Evolutionary conservation across 2,329 filamentous ascomycete species (phyloP), one percentile per base, ranked within the genome.

Genomic region (Microthyrium microscopicum): DNA sequence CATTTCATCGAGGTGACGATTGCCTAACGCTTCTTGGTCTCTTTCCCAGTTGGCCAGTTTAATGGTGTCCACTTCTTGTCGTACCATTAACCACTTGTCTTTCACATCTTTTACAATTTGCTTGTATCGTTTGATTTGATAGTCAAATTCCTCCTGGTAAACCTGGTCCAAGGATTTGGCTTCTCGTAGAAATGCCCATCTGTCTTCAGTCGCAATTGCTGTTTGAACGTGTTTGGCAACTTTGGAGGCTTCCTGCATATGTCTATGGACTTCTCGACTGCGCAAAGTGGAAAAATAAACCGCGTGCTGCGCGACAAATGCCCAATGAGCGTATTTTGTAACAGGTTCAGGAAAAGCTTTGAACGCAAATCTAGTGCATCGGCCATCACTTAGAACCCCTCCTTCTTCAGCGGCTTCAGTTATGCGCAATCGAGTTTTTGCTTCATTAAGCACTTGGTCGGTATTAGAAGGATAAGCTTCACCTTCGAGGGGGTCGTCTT

Each of bases 271-370:
- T 52, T 98, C 89, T 37, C 73, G 70, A 3, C 76, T 56, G 58
- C 95, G 70, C 22, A 95, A 63, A 45, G 74, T 79, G 30, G 81
- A 73, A 44, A 95, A 87, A 44, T 85, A 77, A 9, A 77, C 50
- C 38, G 79, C 76, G 40, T 92, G 85, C 29, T 76, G 75, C 29
- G 79, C 64, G 34, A 95, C 65, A 49, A 95, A 81, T 47, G 95
- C 85, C 48, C 73, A 69, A 44, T 91, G 84, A n/a, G 78, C 74
- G 62, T 82, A 95, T 46, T 89, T 82, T 33, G 69, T 66, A 0
- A 73, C 69, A 1, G 80, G 80, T 45, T 91, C 79, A 36, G 81
- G 74, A 39, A 68, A 66, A 9, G 72, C 62, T 41, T 89, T 80
- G 0, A 80, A 79, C 13, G 74, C 65, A 44, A 80, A 89, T 17